These are phyloP conservation scores for Pestalotiopsis sp. DNA, from an alignment of 2,329 filamentous ascomycete genomes.

Conservation along the genomic window DNA sequence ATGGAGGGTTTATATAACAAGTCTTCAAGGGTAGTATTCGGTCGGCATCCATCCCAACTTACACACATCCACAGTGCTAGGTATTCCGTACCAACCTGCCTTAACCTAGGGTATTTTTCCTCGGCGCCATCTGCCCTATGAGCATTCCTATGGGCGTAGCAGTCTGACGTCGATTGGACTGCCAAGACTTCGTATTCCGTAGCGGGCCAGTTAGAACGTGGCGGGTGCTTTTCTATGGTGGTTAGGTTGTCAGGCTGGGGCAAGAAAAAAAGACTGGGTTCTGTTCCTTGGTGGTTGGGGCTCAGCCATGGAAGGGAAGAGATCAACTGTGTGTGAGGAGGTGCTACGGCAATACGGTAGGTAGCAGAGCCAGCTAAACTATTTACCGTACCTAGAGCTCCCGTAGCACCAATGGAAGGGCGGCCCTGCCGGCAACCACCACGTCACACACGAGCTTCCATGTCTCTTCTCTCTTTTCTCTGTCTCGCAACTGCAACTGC, in stretches of 20 bases:
- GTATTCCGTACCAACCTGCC: no score
- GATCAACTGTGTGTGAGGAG: background rate
- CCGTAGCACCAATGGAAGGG: background rate
- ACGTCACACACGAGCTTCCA: background rate
- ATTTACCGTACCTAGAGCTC: background rate
- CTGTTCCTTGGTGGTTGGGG: background rate
- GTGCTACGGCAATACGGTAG: background rate
- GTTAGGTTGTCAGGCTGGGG: background rate
- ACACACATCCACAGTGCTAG: no score
- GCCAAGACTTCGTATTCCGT: slow-evolving; percentile 8
- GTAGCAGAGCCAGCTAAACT: background rate
- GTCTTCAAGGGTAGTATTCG: background rate
- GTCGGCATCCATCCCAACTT: background rate
- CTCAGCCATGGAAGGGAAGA: background rate
- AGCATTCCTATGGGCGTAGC: slow-evolving; percentile 5
- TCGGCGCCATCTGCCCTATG: background rate
- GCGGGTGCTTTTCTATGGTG: slow-evolving; percentile 1
- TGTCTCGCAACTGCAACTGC: background rate
- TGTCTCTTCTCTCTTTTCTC: background rate
- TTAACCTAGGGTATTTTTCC: background rate
- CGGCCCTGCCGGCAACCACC: background rate
- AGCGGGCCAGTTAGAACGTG: background rate
- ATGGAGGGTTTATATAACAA: background rate
- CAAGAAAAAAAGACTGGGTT: background rate
- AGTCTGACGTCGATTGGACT: slow-evolving; percentile 4